A percentile compares a stretch with the other conserved stretches of the same genome.
phyloP scores from a whole-genome alignment of 2,329 filamentous ascomycete genomes.

The Juglanconis sp. region DNA sequence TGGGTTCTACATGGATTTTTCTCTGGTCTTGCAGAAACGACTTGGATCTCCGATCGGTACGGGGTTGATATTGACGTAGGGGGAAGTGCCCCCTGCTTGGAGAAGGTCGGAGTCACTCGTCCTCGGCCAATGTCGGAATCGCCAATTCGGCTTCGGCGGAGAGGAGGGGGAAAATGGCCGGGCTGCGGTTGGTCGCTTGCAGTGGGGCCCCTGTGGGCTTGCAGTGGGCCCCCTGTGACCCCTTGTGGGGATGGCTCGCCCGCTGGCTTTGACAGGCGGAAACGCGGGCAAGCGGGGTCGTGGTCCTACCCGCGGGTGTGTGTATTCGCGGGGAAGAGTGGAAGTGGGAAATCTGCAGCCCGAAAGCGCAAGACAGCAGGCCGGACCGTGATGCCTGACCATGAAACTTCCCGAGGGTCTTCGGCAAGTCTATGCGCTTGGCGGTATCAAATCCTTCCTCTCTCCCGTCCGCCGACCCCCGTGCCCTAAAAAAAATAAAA shows the following conservation, averaged over 20 bases:
- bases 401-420: too few relatives aligned
- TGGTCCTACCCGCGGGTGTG: not conserved
- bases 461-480: too few relatives aligned
- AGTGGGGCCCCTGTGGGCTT: not conserved
- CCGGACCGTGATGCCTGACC: too few relatives aligned
- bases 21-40: not conserved
- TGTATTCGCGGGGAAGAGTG: slow-evolving; percentile 2
- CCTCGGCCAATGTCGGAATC: slow-evolving; percentile 14
- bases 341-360: not conserved
- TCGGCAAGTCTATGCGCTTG: too few relatives aligned
- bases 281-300: too few relatives aligned
- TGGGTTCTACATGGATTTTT: not conserved
- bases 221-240: not conserved
- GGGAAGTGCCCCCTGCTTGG: not conserved
- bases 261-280: not conserved
- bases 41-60: not conserved
- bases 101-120: not conserved
- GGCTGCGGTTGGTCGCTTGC: slow-evolving; percentile 1
- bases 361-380: not conserved
- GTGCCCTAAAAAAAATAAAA: too few relatives aligned
- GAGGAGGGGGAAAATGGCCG: not conserved
- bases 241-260: too few relatives aligned
- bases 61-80: not conserved
- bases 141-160: slow-evolving; percentile 3
- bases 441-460: too few relatives aligned